Evolutionary conservation across 2,329 filamentous ascomycete genomes (phyloP), one percentile per base, ranked within the genome.

Genomic region (Neurospora crassa): DNA sequence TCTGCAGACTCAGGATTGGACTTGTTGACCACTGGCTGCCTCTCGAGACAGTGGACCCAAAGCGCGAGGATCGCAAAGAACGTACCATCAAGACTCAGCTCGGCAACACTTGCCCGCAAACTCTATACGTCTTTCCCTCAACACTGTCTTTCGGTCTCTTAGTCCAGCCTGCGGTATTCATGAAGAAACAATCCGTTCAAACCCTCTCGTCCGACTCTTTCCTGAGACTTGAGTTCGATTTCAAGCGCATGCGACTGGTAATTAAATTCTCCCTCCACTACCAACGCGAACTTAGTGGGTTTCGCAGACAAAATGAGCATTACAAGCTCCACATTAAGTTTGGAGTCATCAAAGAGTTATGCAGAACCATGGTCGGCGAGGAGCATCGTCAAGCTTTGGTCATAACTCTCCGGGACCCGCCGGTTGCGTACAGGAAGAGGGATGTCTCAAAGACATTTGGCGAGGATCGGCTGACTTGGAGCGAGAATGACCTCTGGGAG

Each of bases 341-440:
- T 67, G 74, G 80, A 2, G 81, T 84, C 40, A 76, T 90, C 69
- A 82, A 81, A 37, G 79, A 78, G 5, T 77, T 88, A 3, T 78
- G 84, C 67, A 80, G 80, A 47, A 73, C 82, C 24, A 75, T 81
- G 16, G 70, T 78, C 11, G 74, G 78, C 5, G 75, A 80, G 5
- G 76, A 76, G 1, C 73, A 37, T 37, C 53, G 71, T 0, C 82
- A 81, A 69, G 79, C 79, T 2, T 74, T 90, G 5, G 74, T 87
- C 40, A 79, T 90, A 3, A 80, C 81, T 0, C 76, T 89, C 11
- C 78, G 82, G 6, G 82, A 80, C 24, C 87, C 88, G 0, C 85
- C 86, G 0, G 73, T 80, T 0, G 84, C 86, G 74, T 86, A 81
- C 75, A 82, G 80, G 77, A 83, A 81, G 72, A 76, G 75, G 6